Conservation (phyloP, 1,139 yeast species). For the Zygosaccharomyces pseudobailii region DNA sequence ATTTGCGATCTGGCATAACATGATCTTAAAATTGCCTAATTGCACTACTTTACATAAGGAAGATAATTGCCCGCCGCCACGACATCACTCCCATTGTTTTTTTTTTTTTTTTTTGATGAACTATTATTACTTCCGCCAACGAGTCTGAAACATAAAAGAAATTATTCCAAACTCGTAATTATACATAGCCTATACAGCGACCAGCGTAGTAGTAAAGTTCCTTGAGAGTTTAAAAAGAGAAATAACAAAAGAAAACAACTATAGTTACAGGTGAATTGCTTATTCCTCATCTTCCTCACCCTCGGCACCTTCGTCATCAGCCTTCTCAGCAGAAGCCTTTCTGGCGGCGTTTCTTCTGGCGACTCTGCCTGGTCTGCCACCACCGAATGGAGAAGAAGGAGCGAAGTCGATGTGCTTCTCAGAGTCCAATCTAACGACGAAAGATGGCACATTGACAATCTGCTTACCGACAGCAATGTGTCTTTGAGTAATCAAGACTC, state of each 20-base stretch:
- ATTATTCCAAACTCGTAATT: slow-evolving; percentile 4
- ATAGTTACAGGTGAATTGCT: slow-evolving; percentile 19
- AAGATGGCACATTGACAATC: slow-evolving; percentile 96
- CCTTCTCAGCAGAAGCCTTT: slow-evolving; percentile 35
- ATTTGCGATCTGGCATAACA: not conserved
- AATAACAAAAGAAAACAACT: slow-evolving; percentile 3
- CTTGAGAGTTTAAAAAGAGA: not conserved
- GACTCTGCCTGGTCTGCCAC: slow-evolving; percentile 99
- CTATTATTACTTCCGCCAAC: slow-evolving; percentile 1
- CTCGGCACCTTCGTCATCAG: slow-evolving; percentile 44
- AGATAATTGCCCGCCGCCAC: no score
- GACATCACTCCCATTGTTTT: not conserved
- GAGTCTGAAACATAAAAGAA: slow-evolving; percentile 2
- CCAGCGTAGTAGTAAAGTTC: slow-evolving; percentile 3
- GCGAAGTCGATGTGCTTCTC: slow-evolving; percentile 99
- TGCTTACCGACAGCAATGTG: slow-evolving; percentile 99
- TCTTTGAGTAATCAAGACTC: slow-evolving; percentile 97
- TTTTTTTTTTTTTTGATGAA: not conserved
- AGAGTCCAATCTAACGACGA: slow-evolving; percentile 99
- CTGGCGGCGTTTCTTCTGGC: slow-evolving; percentile 93
- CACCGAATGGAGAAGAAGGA: slow-evolving; percentile 99
- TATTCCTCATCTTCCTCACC: slow-evolving; percentile 57
- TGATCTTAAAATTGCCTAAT: not conserved
- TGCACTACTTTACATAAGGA: not conserved
- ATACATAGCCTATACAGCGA: slow-evolving; percentile 5